Evolutionary conservation across 805 yeast genomes (phyloP), one percentile per base, ranked within the genome.

Genomic region (Candida taoyuanica): DNA sequence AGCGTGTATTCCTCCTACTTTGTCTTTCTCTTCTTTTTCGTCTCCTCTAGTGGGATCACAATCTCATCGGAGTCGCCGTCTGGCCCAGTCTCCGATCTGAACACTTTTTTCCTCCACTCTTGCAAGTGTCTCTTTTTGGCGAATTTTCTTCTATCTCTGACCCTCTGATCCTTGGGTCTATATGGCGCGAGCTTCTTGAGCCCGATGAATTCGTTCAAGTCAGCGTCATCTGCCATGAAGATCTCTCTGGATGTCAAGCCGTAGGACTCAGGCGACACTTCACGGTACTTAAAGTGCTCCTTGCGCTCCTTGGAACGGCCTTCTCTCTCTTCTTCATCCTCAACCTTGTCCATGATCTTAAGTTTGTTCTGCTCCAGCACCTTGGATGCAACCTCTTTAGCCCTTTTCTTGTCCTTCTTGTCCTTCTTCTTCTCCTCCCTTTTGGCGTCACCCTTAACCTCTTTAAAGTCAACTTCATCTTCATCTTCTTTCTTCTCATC

Each of bases 101-200:
- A 91, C 3, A 81, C 86, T 40, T 78, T 78, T 60, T 81, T 76
- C 62, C 95, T 78, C 98, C 98, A 93, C 49, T 88, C 93, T 47
- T 82, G 74, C 43, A 93, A 63, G 52, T 93, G 73, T 62, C 75
- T 84, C 65, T 80, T 78, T 70, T 91, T 93, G 27, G 88, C 78
- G 41, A 74, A 83, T 65, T 86, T 85, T 57, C 94, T 73, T 62
- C 78, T 83, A 60, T 93, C 98, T 56, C 81, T 86, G 49, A 69
- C 63, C 47, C 78, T 70, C 47, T 72, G 69, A 42, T 85, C 94
- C 47, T 74, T 74, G 17, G 86, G 77, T 59, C 96, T 78, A 60
- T 85, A 93, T 20, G 98, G 91, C 0, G 98, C 97, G 49, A 93
- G 78, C 61, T 89, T 89, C 68, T 91, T 91, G 52, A 93, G 66